A percentile compares a stretch with the other conserved stretches of the same genome.
Evolutionary conservation across 805 yeast species (phyloP).

Genomic region (Pichia ethanolica): DNA sequence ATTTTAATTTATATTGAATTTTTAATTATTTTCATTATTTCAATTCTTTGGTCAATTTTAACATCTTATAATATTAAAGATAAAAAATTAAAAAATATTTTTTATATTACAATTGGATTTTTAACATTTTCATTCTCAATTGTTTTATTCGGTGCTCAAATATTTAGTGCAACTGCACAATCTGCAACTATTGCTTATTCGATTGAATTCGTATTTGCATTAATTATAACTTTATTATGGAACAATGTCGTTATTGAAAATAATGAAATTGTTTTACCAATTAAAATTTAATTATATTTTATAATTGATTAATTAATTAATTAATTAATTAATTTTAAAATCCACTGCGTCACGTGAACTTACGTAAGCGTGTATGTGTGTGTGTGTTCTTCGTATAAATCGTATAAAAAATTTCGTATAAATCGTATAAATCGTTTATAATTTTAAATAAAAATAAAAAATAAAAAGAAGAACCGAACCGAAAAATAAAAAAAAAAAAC

Average conservation of each 20-base stretch:
- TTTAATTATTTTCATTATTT: constrained; percentile 12
- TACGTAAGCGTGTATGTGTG: no score
- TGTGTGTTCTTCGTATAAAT: no score
- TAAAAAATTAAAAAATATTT: constrained; percentile 9
- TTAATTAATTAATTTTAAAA: no score
- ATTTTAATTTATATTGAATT: constrained; percentile 21
- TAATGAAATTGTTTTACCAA: not conserved
- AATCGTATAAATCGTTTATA: no score
- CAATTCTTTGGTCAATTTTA: constrained; percentile 13
- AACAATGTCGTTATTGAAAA: constrained; percentile 18
- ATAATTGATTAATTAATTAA: no score
- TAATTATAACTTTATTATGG: constrained; percentile 22
- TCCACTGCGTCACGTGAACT: no score
- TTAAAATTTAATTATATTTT: not conserved
- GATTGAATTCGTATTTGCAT: constrained; percentile 17
- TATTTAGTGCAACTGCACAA: constrained; percentile 13
- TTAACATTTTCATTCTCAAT: constrained; percentile 2
- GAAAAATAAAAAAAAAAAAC: no score
- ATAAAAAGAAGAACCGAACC: no score
- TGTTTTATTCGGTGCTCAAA: constrained; percentile 15
- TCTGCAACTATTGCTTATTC: constrained; percentile 19
- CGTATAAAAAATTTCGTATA: no score
- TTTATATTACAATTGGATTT: constrained; percentile 4
- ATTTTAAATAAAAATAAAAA: no score
- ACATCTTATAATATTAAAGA: constrained; percentile 19